These are phyloP conservation scores for Musa beccarii DNA, from an alignment of 176 grass and related monocot genomes.

Conservation along the genomic window DNA sequence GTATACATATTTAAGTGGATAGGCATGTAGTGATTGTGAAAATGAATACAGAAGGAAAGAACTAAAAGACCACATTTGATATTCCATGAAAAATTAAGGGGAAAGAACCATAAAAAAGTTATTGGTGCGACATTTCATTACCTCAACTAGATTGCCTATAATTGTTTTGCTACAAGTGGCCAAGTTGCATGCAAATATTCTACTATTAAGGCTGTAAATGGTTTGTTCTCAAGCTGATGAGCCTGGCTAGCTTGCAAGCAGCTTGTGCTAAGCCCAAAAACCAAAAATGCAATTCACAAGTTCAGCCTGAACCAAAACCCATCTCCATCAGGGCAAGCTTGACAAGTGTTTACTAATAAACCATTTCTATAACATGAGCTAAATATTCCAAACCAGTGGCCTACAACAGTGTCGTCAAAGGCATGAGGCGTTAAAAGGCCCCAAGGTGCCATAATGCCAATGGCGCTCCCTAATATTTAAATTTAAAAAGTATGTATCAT, in stretches of 20 bases:
- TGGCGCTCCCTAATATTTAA: too few species aligned
- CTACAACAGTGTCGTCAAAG: too few species aligned
- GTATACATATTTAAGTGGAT: not conserved
- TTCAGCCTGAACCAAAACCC: too few species aligned
- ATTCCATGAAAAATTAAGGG: not conserved
- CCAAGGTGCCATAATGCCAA: too few species aligned
- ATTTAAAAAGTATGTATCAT: too few species aligned
- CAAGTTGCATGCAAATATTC: not conserved
- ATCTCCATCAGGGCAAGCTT: too few species aligned
- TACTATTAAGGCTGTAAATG: not conserved
- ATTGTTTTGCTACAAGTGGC: not conserved
- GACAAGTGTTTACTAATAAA: too few species aligned
- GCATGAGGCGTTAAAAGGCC: too few species aligned
- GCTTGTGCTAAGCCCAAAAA: not conserved
- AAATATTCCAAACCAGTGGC: too few species aligned
- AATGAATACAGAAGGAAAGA: not conserved
- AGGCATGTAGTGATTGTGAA: too few species aligned
- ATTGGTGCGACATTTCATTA: not conserved
- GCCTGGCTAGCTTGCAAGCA: not conserved
- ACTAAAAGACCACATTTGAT: not conserved
- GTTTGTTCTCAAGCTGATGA: not conserved
- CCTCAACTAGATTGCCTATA: not conserved
- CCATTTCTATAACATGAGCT: too few species aligned
- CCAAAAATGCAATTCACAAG: not conserved
- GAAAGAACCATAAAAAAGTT: not conserved